Conservation (phyloP, 768 basidiomycete species). For the Imleria badia region DNA sequence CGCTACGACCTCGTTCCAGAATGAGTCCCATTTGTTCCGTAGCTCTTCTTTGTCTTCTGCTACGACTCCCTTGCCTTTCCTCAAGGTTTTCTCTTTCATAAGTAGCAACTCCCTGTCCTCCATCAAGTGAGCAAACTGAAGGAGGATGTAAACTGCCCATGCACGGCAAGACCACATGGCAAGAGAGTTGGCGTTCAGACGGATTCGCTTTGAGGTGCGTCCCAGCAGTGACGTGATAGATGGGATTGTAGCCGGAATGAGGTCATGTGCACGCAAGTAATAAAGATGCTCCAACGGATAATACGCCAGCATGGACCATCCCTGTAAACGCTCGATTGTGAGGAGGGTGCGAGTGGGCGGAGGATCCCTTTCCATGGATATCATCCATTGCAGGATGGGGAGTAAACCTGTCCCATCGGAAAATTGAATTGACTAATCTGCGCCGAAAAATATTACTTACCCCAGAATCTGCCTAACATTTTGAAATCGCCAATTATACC, state of each 20-base stretch:
- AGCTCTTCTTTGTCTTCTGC: slow-evolving; percentile 57
- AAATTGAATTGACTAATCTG: not conserved
- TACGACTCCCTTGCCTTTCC: slow-evolving; percentile 55
- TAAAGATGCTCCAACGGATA: slow-evolving; percentile 78
- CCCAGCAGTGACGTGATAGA: slow-evolving; percentile 44
- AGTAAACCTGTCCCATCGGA: slow-evolving; percentile 53
- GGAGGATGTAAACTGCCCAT: slow-evolving; percentile 76
- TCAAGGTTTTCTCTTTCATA: slow-evolving; percentile 52
- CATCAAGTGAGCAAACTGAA: slow-evolving; percentile 71
- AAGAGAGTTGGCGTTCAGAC: slow-evolving; percentile 47
- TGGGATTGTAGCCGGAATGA: slow-evolving; percentile 58
- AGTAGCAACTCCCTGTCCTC: slow-evolving; percentile 65
- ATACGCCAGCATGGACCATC: slow-evolving; percentile 69
- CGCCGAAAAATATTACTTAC: slow-evolving; percentile 42
- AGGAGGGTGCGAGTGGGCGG: slow-evolving; percentile 69
- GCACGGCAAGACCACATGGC: slow-evolving; percentile 75
- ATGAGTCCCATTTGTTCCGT: slow-evolving; percentile 58
- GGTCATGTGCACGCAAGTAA: slow-evolving; percentile 59
- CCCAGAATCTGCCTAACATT: slow-evolving; percentile 78
- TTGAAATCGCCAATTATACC: slow-evolving; percentile 64
- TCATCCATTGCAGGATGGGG: slow-evolving; percentile 78
- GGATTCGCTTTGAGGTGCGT: slow-evolving; percentile 40
- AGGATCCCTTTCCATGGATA: slow-evolving; percentile 67
- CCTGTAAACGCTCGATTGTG: slow-evolving; percentile 79
- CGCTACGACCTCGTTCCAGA: slow-evolving; percentile 68